Evolutionary conservation across 2,329 filamentous ascomycete genomes (phyloP).

Genomic region (Fusarium sp.): DNA sequence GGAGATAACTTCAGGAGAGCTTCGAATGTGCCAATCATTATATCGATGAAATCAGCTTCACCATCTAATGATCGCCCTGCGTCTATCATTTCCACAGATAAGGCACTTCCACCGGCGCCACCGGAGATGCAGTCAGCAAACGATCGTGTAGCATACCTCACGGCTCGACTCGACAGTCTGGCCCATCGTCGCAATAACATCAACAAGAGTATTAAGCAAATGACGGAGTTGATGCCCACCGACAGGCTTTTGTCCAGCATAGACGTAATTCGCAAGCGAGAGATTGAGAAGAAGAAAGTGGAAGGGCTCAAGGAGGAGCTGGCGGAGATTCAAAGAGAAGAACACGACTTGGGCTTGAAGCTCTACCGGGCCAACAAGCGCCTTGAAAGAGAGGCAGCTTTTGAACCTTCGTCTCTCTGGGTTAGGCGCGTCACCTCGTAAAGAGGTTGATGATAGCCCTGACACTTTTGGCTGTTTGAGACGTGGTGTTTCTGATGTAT

Average conservation of each 20-base stretch:
- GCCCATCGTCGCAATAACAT: slow-evolving; percentile 78
- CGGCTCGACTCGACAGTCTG: slow-evolving; percentile 74
- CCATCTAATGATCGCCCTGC: slow-evolving; percentile 41
- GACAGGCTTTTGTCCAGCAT: slow-evolving; percentile 76
- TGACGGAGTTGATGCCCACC: slow-evolving; percentile 81
- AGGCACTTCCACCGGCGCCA: slow-evolving; percentile 72
- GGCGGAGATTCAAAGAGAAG: slow-evolving; percentile 78
- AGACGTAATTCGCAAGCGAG: slow-evolving; percentile 69
- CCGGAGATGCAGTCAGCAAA: slow-evolving; percentile 67
- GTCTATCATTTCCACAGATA: slow-evolving; percentile 60
- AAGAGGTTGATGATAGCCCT: slow-evolving; percentile 36
- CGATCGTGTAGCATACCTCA: slow-evolving; percentile 75
- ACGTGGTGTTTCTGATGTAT: slow-evolving; percentile 14
- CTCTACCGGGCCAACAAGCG: slow-evolving; percentile 81
- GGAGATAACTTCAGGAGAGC: slow-evolving; percentile 37
- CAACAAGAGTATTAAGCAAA: slow-evolving; percentile 77
- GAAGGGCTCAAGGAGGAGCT: slow-evolving; percentile 74
- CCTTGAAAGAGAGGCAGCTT: slow-evolving; percentile 73
- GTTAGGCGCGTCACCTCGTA: slow-evolving; percentile 79
- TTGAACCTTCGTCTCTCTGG: slow-evolving; percentile 79
- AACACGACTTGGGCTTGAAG: slow-evolving; percentile 82
- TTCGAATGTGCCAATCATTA: slow-evolving; percentile 46
- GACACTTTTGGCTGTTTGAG: slow-evolving; percentile 17
- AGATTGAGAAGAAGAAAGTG: slow-evolving; percentile 73
- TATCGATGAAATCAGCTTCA: slow-evolving; percentile 47